Percentiles rank a stretch among this genome's conserved stretches.
Evolutionary conservation across 148 eudicot species (phyloP).

Genomic region (Nepenthes gracilis): DNA sequence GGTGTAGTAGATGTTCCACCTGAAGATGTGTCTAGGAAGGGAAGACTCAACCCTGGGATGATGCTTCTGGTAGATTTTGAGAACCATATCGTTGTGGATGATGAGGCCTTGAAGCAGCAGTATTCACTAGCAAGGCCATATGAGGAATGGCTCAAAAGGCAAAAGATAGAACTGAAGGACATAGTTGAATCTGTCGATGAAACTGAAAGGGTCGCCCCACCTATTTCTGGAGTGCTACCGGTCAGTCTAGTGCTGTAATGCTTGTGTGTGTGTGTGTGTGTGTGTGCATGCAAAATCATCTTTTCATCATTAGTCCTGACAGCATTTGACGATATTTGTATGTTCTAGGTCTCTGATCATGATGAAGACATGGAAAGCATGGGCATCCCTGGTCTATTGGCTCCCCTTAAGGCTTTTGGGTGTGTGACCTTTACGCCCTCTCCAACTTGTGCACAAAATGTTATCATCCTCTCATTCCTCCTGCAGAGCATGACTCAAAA

Average conservation of each 20-base stretch:
- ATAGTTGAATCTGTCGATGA: slow-evolving; percentile 75
- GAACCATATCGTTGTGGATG: slow-evolving; percentile 90
- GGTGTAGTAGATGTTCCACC: slow-evolving; percentile 98
- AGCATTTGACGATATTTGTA: background rate
- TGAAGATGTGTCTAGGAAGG: slow-evolving; percentile 87
- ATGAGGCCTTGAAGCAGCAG: slow-evolving; percentile 89
- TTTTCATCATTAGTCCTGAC: slow-evolving; percentile 6
- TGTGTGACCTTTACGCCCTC: slow-evolving; percentile 11
- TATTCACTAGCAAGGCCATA: slow-evolving; percentile 84
- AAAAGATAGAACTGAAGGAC: slow-evolving; percentile 71
- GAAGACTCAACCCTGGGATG: slow-evolving; percentile 98
- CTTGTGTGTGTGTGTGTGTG: background rate
- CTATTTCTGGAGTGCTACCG: slow-evolving; percentile 61
- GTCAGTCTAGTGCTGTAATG: slow-evolving; percentile 31
- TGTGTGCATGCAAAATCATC: background rate
- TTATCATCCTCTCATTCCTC: background rate
- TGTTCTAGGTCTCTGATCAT: slow-evolving; percentile 48
- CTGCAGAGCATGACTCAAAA: background rate
- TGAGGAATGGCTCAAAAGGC: slow-evolving; percentile 88
- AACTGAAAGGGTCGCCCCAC: slow-evolving; percentile 42
- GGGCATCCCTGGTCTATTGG: slow-evolving; percentile 83
- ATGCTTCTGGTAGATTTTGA: slow-evolving; percentile 99
- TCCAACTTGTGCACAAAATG: background rate
- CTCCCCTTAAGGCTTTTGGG: slow-evolving; percentile 98
- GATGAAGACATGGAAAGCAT: slow-evolving; percentile 79